phyloP scores from a whole-genome alignment of 2,329 filamentous ascomycete genomes.

The Colletotrichum sp. region DNA sequence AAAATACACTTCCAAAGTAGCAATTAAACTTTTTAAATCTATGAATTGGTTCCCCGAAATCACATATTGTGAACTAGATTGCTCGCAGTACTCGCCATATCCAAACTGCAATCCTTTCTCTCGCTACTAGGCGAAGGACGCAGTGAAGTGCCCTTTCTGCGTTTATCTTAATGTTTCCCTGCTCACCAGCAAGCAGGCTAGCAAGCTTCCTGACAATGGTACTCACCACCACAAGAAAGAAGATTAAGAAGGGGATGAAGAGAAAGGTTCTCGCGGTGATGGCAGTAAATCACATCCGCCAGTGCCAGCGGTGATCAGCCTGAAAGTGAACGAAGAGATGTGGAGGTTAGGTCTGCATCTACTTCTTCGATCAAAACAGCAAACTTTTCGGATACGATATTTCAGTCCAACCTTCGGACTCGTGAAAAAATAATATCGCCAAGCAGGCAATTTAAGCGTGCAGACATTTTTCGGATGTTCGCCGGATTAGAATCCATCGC shows the following conservation, averaged over 20 bases:
- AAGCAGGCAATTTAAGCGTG: neutral
- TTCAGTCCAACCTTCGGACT: accelerated
- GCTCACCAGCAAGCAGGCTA: accelerated
- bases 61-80: accelerated
- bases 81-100: no score
- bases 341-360: no score
- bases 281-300: no score
- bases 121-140: no score
- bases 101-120: no score
- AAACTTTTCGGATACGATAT: neutral
- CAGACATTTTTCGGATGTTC: neutral
- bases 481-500: neutral
- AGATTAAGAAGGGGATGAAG: no score
- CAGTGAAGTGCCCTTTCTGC: no score
- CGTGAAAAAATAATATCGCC: neutral
- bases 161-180: no score
- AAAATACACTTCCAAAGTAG: accelerated
- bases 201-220: accelerated
- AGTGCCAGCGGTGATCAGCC: no score
- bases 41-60: no score
- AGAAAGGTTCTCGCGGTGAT: accelerated
- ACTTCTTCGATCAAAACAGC: no score
- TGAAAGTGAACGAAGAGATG: no score
- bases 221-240: accelerated
- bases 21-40: accelerated